Base-by-base conservation (phyloP, 2,329 filamentous ascomycete genomes). In the Beauveria varroae region DNA sequence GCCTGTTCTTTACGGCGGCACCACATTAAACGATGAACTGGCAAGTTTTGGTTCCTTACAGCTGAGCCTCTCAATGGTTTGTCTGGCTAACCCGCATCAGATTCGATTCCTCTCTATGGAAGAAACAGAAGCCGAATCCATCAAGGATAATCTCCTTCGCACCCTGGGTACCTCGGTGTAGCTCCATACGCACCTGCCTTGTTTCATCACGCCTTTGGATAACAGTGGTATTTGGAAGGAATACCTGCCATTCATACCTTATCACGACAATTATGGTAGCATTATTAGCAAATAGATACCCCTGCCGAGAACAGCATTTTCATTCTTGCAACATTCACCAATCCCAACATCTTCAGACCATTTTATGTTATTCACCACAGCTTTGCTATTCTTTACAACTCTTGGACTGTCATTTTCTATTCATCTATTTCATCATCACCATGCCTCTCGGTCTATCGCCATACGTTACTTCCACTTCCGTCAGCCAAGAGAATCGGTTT, bases 1-100 rank as follows among this genome's bases (percentile, higher is more conserved):
- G 66, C 78, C 86, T 1, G 86, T 91, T 5, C 75, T 98, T 26
- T 98, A 87, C 75, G 91, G 91, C 6, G 81, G 80, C 62, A 77
- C 77, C 8, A 78, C 81, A 49, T 76, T 75, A 18, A 74, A 82
- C 10, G 89, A 92, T 71, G 91, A 96, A 66, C 80, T 91, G 74
- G 90, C 93, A 79, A 75, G 84, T 75, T 20, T 60, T 5, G 10
- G 10, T 57, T 41, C 20, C 40, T 16, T 16, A 12, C 22, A 16
- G 7, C 30, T 10, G 5, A 4, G 8, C 57, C 22, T 22, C 28
- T n/a, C 20, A 22, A 49, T n/a, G 7, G 6, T 20, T 28, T 34
- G 10, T 18, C 62, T 72, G 58, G 69, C 44, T 56, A 28, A 44
- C 9, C 3, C 4, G 60, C 6, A 37, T 26, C 63, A 88, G 85